These are phyloP conservation scores for Rubia peregrina DNA, from an alignment of 305 asterid species.

Conservation along the genomic window DNA sequence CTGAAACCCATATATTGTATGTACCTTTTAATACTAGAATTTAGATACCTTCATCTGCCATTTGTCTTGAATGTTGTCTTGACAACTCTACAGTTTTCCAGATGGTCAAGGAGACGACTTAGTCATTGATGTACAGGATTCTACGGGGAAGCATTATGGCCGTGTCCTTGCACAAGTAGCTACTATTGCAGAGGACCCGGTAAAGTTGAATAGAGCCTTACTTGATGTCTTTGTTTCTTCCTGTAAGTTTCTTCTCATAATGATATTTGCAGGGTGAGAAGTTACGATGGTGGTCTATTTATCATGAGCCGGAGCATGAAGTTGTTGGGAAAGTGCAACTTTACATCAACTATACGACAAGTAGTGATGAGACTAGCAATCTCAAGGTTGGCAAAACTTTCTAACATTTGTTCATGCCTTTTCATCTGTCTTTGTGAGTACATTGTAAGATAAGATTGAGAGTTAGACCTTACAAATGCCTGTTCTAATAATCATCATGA, in stretches of 20 bases:
- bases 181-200: slow-evolving; percentile 47
- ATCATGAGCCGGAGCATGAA: slow-evolving; percentile 48
- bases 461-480: background rate
- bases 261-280: slow-evolving; percentile 37
- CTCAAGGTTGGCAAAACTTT: slow-evolving; percentile 31
- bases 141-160: slow-evolving; percentile 42
- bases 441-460: slow-evolving; percentile 1
- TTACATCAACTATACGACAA: slow-evolving; percentile 37
- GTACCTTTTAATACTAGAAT: slow-evolving; percentile 8
- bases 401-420: background rate
- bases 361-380: slow-evolving; percentile 38
- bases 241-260: slow-evolving; percentile 5
- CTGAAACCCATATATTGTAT: slow-evolving; percentile 32
- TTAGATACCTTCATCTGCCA: background rate
- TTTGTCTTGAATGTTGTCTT: slow-evolving; percentile 13
- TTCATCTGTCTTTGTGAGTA: background rate
- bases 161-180: slow-evolving; percentile 53
- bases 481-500: background rate
- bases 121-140: slow-evolving; percentile 39
- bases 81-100: slow-evolving; percentile 43
- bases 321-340: slow-evolving; percentile 48
- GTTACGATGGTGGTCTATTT: slow-evolving; percentile 50
- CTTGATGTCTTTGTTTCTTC: slow-evolving; percentile 7
- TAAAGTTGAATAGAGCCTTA: slow-evolving; percentile 15
- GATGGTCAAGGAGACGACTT: slow-evolving; percentile 49